A percentile compares a stretch with the other conserved stretches of the same genome.
Evolutionary conservation across 352 stramenopile species (phyloP).

Genomic region (Globisporangium parvum): DNA sequence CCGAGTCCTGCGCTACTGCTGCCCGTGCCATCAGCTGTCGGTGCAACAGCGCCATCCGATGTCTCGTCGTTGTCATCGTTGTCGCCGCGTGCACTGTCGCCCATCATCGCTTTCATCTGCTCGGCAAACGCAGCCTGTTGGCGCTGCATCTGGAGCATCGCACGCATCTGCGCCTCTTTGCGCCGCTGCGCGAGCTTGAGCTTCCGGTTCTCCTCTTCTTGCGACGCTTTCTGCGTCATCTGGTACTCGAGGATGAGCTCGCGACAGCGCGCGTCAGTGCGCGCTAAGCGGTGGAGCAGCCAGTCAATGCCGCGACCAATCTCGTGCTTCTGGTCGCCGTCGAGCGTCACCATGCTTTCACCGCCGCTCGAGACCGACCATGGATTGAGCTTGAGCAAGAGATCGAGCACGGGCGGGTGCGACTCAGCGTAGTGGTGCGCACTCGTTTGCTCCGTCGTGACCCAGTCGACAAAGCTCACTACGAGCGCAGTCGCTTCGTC

Average conservation of each 20-base stretch:
- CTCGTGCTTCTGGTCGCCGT: constrained; percentile 82
- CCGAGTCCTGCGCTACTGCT: background rate
- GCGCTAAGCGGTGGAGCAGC: constrained; percentile 61
- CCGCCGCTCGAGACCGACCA: constrained; percentile 53
- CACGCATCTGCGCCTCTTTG: constrained; percentile 71
- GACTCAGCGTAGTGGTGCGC: constrained; percentile 22
- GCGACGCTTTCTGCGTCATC: constrained; percentile 49
- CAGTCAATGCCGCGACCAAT: constrained; percentile 75
- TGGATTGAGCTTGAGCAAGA: constrained; percentile 69
- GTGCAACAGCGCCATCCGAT: constrained; percentile 4
- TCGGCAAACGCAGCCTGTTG: constrained; percentile 75
- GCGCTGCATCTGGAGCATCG: constrained; percentile 75
- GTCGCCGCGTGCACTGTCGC: constrained; percentile 33
- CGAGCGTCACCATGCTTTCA: constrained; percentile 50
- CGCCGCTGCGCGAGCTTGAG: constrained; percentile 43
- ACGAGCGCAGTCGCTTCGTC: constrained; percentile 37
- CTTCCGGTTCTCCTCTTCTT: constrained; percentile 68
- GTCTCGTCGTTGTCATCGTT: constrained; percentile 35
- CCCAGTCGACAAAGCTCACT: constrained; percentile 53
- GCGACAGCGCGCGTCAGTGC: constrained; percentile 37
- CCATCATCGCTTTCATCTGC: constrained; percentile 62
- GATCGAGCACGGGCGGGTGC: constrained; percentile 37
- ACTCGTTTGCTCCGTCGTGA: constrained; percentile 39
- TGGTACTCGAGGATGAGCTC: constrained; percentile 47
- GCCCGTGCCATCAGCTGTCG: background rate